Evolutionary conservation across 352 stramenopile genomes (phyloP).

Genomic region (Phytophthora vignae): DNA sequence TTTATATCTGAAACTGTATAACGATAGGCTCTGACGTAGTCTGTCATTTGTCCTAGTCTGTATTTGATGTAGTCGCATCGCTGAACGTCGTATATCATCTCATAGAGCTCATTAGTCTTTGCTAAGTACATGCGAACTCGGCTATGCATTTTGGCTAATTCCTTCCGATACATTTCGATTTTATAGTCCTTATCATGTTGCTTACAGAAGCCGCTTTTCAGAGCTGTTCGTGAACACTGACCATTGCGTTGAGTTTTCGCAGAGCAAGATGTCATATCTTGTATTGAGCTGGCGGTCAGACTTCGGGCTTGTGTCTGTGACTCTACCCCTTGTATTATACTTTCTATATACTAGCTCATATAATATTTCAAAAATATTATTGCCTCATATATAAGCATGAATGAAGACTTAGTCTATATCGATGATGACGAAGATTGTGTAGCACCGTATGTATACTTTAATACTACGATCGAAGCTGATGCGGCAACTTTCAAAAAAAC

Average conservation of each 20-base stretch:
- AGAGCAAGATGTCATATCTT: neutral
- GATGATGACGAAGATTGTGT: too few relatives aligned
- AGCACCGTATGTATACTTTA: too few relatives aligned
- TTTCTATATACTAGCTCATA: neutral
- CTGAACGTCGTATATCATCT: conserved; percentile 3
- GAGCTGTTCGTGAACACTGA: neutral
- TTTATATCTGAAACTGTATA: too few relatives aligned
- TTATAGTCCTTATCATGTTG: conserved; percentile 15
- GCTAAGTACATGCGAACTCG: neutral
- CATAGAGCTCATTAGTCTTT: neutral
- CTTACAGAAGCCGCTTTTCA: conserved; percentile 6
- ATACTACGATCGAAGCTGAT: too few relatives aligned
- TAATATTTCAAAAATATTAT: too few relatives aligned
- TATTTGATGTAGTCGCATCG: conserved; percentile 6
- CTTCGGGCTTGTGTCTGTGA: too few relatives aligned
- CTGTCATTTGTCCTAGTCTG: too few relatives aligned
- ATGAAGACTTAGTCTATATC: too few relatives aligned
- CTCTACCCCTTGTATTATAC: neutral
- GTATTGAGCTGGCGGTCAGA: neutral
- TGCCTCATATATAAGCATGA: too few relatives aligned
- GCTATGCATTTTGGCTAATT: conserved; percentile 1
- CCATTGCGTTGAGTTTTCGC: neutral
- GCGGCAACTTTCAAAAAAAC: too few relatives aligned
- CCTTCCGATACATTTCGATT: conserved; percentile 6
- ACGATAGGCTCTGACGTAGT: too few relatives aligned